Conservation (phyloP, 2,329 filamentous ascomycete genomes). For the Rutstroemia sydowiana region DNA sequence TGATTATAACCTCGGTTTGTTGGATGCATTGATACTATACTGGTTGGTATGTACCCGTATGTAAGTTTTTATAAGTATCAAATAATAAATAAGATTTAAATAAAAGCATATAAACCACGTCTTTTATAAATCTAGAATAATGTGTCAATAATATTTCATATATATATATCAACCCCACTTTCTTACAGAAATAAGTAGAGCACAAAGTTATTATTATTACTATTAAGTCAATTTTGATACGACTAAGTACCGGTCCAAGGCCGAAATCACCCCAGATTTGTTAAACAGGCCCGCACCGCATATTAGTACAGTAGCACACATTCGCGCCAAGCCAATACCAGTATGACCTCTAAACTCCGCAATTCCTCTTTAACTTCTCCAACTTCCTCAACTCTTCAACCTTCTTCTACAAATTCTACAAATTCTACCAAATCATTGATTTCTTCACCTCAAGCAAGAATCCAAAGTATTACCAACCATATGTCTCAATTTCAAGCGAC, state of each 20-base stretch:
- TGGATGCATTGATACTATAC: no score
- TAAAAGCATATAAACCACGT: no score
- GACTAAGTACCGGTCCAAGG: neutral
- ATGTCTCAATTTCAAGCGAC: constrained; percentile 51
- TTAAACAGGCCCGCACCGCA: constrained; percentile 1
- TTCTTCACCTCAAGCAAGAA: constrained; percentile 41
- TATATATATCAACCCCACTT: no score
- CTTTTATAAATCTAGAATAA: no score
- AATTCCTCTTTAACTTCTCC: neutral
- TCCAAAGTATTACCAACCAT: constrained; percentile 60
- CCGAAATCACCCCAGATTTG: constrained; percentile 11
- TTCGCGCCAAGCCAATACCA: constrained; percentile 1
- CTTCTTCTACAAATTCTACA: neutral
- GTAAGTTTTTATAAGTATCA: no score
- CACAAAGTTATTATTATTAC: no score
- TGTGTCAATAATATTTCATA: no score
- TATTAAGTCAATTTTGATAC: neutral
- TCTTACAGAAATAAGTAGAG: no score
- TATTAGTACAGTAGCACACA: neutral
- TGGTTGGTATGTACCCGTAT: no score
- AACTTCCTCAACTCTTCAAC: constrained; percentile 10
- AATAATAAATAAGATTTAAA: no score
- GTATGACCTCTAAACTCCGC: constrained; percentile 12
- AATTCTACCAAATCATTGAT: constrained; percentile 6
- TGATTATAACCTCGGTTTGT: no score